Evolutionary conservation across 176 grass and related monocot genomes (phyloP), one percentile per base, ranked within the genome.

Genomic region (Avena eriantha): DNA sequence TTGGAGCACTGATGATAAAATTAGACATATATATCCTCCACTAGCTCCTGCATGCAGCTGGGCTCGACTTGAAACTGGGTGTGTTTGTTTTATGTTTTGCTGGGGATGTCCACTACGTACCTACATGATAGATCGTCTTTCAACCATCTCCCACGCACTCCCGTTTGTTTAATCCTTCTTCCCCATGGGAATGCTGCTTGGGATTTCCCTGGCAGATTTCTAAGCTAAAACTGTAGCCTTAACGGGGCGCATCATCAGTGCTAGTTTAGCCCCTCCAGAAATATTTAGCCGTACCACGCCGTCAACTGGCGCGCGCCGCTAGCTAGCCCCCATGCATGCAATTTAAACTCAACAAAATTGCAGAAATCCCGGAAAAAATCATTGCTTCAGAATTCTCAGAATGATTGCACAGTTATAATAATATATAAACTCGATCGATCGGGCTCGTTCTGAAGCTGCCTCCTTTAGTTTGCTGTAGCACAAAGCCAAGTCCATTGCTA

Each of bases 181-280:
- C 69, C 77, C 90, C 69, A 81, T 56, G 78, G 45, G 77, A 81
- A 76, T 55, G 82, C 90, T 81, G 83, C 77, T 55, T 15, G 86
- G 39, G 86, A 78, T 91, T 83, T 85, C 71, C 80, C 86, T 71
- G 54, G n/a, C 81, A 48, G 82, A 91, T 91, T 77, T 34, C 24
- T 23, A 49, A 87, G 80, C 85, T 86, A 13, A 22, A 22, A 81
- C 65, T 91, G 90, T 81, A 85, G 82, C 86, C 86, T 73, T 63
- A 82, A 72, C 60, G 82, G 90, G 90, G 90, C 18, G 86, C 90
- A 88, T 31, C 70, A 85, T 85, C 56, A 91, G 78, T 85, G 0
- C 16, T 19, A 34, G 82, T 43, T 90, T 36, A 76, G 77, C 71
- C 63, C 78, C 70, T 83, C 74, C 60, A 46, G 64, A 31, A 26